A percentile compares a stretch with the other conserved stretches of the same genome.
Evolutionary conservation across 352 stramenopile species (phyloP).

Genomic region (Globisporangium uncinulatum): DNA sequence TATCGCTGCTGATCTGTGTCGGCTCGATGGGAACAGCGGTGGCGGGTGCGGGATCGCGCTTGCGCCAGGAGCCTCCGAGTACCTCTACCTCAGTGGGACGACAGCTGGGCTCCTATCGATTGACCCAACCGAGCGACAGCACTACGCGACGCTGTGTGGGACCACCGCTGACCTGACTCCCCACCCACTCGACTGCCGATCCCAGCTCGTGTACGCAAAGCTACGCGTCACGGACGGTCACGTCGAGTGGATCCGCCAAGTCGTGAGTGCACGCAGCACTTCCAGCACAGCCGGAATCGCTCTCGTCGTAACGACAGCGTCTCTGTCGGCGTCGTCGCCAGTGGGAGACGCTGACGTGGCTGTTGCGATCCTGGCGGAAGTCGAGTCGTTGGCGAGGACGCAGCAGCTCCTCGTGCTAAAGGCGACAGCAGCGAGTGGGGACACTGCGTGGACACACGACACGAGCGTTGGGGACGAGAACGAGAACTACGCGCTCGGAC

Average conservation of each 20-base stretch:
- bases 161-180: background rate
- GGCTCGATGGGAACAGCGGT: background rate
- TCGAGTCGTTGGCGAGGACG: conserved; percentile 1
- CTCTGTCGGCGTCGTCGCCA: background rate
- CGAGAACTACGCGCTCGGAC: conserved; percentile 1
- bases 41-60: conserved; percentile 6
- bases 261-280: conserved; percentile 14
- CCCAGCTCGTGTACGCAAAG: conserved; percentile 6
- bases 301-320: background rate
- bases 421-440: background rate
- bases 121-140: conserved; percentile 5
- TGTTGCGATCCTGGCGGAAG: conserved; percentile 5
- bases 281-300: conserved; percentile 7
- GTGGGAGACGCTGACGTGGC: background rate
- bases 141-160: conserved; percentile 15
- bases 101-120: conserved; percentile 21
- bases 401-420: conserved; percentile 7
- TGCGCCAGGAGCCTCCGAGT: background rate
- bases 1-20: conserved; percentile 1
- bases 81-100: conserved; percentile 16
- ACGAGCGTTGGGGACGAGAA: conserved; percentile 1
- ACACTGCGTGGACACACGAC: conserved; percentile 5
- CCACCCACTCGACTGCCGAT: background rate
- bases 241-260: conserved; percentile 18
- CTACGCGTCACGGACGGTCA: conserved; percentile 6